phyloP scores from a whole-genome alignment of 2,329 filamentous ascomycete genomes.

The Alternaria brassicicola region DNA sequence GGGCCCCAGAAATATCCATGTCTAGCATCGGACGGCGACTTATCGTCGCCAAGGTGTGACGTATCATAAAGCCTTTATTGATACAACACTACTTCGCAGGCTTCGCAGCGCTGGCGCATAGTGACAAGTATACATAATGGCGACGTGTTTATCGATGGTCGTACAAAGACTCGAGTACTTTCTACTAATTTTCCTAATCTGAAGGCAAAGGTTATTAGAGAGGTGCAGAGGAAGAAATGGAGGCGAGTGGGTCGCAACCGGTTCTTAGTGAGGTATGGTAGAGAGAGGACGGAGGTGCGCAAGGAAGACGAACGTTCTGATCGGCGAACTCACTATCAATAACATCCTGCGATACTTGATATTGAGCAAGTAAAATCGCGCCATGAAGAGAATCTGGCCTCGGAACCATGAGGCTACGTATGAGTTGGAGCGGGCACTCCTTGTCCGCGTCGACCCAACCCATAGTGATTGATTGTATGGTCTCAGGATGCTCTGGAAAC shows the following conservation, averaged over 20 bases:
- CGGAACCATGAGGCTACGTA: background rate
- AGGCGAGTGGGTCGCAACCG: background rate
- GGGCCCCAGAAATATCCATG: too few species aligned
- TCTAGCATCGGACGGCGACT: too few species aligned
- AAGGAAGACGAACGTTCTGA: background rate
- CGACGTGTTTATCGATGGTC: background rate
- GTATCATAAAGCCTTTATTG: too few species aligned
- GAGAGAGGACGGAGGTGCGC: too few species aligned
- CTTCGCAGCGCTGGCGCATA: background rate
- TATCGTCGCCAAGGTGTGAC: background rate
- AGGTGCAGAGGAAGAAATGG: background rate
- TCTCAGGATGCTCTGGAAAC: background rate
- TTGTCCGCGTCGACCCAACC: background rate
- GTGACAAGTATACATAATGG: background rate
- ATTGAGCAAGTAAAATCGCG: background rate
- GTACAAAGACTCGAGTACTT: rapidly evolving
- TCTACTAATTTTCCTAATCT: rapidly evolving
- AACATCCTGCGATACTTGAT: rapidly evolving
- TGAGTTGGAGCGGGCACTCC: background rate
- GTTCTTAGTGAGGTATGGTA: background rate
- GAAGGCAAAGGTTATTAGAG: background rate
- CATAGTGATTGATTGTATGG: background rate
- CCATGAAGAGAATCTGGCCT: too few species aligned
- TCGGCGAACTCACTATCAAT: background rate
- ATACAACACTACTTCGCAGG: too few species aligned